Base-by-base conservation (phyloP, 148 eudicot genomes). In the Simmondsia chinensis region DNA sequence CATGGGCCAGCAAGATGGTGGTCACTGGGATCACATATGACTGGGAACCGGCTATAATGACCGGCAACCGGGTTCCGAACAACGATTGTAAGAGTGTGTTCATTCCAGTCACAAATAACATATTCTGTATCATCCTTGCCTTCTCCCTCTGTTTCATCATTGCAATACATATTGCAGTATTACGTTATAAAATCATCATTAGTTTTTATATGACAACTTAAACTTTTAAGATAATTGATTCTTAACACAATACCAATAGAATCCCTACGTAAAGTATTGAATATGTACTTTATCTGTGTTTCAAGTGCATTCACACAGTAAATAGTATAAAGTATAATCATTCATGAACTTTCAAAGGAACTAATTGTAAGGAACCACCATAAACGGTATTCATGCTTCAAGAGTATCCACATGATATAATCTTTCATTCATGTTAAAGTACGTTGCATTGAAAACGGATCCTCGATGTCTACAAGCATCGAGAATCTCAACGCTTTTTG, bases 1-100 rank as follows among this genome's bases (percentile, higher is more conserved):
- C 62, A 28, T 48, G 31, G 18, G 80, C 67, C n/a, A 52, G 64
- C 3, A 74, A 55, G 20, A 80, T 69, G 0, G 80, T 70, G 9
- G 68, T 64, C 9, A 48, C 34, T 0, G 97, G 94, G 16, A 78
- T 57, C 1, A 80, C 20, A 43, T 42, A 88, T 0, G 87, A 59
- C 12, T 83, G 69, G 11, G 97, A 83, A 22, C 74, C 73, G n/a
- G 82, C 80, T 2, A 88, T 64, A 21, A 88, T 69, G 2, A 79
- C 63, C 13, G 94, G 94, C 24, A 88, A 49, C 18, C 97, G 69
- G 9, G 94, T 88, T 6, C 94, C 97, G 15, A 88, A 51, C 2
- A 73, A 57, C 25, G 97, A 67, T 39, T 88, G 94, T 21, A 75
- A 9, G 27, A 83, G 59, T 3, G 97, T 88, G 56, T 50, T 88